A percentile compares a stretch with the other conserved stretches of the same genome.
phyloP scores from a whole-genome alignment of 163 green algal genomes.

The Coccomyxa subellipsoidea region DNA sequence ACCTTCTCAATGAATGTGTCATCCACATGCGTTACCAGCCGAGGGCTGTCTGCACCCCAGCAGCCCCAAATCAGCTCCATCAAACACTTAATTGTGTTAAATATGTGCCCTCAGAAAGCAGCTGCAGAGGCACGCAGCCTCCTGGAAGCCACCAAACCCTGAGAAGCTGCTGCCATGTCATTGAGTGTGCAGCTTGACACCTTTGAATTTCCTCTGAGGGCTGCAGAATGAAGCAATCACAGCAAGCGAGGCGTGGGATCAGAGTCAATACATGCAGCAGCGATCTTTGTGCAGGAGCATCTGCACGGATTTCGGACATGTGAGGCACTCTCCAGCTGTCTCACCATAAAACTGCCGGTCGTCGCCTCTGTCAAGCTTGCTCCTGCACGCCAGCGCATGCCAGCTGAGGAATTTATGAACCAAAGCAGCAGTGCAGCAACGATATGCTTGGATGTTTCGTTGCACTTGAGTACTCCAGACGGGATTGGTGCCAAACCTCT shows the following conservation, averaged over 20 bases:
- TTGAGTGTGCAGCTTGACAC: too few species aligned
- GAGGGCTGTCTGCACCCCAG: background rate
- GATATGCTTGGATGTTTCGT: background rate
- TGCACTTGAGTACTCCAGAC: background rate
- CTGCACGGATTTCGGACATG: background rate
- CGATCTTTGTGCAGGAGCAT: background rate
- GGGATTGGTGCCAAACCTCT: background rate
- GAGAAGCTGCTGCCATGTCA: background rate
- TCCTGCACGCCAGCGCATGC: too few species aligned
- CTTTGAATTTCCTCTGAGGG: too few species aligned
- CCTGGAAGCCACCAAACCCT: background rate
- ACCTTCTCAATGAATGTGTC: conserved; percentile 8
- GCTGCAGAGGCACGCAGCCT: too few species aligned
- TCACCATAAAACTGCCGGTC: conserved; percentile 13
- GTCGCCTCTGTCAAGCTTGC: conserved; percentile 3
- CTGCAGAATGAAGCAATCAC: too few species aligned
- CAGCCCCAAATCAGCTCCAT: background rate
- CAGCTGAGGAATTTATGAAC: too few species aligned
- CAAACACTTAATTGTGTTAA: too few species aligned
- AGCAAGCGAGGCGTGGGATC: background rate
- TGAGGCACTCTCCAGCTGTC: background rate
- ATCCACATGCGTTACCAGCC: conserved; percentile 17
- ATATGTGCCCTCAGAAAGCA: too few species aligned
- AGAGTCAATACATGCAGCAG: background rate
- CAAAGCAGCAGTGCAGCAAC: background rate